Conservation (phyloP, 495 filamentous ascomycete genomes). For the Annulohypoxylon stygium region DNA sequence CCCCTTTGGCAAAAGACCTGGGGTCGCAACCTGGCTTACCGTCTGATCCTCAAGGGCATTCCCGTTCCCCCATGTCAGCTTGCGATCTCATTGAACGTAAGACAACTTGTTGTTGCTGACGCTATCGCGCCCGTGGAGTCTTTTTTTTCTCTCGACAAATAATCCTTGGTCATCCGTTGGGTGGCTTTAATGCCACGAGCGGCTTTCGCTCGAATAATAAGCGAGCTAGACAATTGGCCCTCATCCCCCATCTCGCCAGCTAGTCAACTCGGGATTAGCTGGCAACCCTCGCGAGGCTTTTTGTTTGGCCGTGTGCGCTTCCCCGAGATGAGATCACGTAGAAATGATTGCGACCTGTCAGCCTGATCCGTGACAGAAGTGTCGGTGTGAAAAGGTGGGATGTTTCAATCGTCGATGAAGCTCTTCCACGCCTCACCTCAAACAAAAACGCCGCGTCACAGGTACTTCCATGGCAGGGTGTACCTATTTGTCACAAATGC, state of each 20-base stretch:
- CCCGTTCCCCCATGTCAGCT: conserved; percentile 32
- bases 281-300: conserved; percentile 16
- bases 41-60: conserved; percentile 41
- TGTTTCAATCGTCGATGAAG: conserved; percentile 35
- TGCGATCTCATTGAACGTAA: conserved; percentile 30
- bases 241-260: conserved; percentile 11
- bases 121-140: conserved; percentile 25
- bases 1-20: conserved; percentile 29
- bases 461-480: conserved; percentile 3
- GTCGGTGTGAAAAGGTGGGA: conserved; percentile 43
- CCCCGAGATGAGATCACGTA: conserved; percentile 41
- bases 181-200: conserved; percentile 6
- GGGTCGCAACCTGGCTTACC: conserved; percentile 43
- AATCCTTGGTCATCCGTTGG: neutral
- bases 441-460: conserved; percentile 17
- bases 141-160: conserved; percentile 5
- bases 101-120: conserved; percentile 20
- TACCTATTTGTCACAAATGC: conserved; percentile 1
- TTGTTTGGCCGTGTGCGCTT: conserved; percentile 27
- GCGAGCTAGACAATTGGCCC: conserved; percentile 4
- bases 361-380: conserved; percentile 29
- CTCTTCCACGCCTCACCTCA: neutral
- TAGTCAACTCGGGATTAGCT: conserved; percentile 33
- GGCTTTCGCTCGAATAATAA: conserved; percentile 11
- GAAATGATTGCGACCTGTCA: conserved; percentile 22